phyloP scores from a whole-genome alignment of 2,329 filamentous ascomycete species.

The Pseudogymnoascus pannorum region DNA sequence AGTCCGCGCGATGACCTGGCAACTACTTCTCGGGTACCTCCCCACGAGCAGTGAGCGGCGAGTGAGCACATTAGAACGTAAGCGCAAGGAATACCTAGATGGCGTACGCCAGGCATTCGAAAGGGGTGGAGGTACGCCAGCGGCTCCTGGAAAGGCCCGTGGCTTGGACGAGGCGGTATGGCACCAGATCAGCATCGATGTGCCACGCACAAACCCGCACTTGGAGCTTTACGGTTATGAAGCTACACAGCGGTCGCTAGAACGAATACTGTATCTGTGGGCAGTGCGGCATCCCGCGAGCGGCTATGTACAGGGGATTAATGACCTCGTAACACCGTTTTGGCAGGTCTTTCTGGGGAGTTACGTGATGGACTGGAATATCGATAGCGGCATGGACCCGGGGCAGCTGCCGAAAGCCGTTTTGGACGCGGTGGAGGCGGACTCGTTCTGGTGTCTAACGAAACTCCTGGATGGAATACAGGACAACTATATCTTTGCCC shows the following conservation, averaged over 20 bases:
- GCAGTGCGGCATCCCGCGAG: constrained; percentile 94
- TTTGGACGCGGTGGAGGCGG: constrained; percentile 91
- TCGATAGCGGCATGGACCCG: constrained; percentile 93
- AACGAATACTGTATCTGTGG: constrained; percentile 95
- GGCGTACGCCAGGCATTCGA: constrained; percentile 72
- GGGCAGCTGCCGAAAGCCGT: constrained; percentile 86
- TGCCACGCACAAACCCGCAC: constrained; percentile 92
- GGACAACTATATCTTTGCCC: constrained; percentile 97
- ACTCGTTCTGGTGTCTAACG: constrained; percentile 97
- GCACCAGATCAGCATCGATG: constrained; percentile 99
- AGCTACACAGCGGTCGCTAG: constrained; percentile 86
- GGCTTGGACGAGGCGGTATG: constrained; percentile 95
- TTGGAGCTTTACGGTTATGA: constrained; percentile 93
- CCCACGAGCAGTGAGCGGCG: constrained; percentile 94
- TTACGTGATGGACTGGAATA: constrained; percentile 90
- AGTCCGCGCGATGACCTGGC: constrained; percentile 98
- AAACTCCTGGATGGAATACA: constrained; percentile 98
- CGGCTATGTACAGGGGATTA: constrained; percentile 97
- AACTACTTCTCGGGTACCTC: constrained; percentile 87
- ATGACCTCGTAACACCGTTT: constrained; percentile 94
- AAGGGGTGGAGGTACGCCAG: constrained; percentile 48
- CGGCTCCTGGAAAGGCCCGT: constrained; percentile 40
- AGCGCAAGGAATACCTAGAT: constrained; percentile 93
- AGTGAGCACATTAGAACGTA: constrained; percentile 82
- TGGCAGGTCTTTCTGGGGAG: constrained; percentile 95